Conservation (phyloP, 805 yeast genomes). For the Nakazawaea pomicola region DNA sequence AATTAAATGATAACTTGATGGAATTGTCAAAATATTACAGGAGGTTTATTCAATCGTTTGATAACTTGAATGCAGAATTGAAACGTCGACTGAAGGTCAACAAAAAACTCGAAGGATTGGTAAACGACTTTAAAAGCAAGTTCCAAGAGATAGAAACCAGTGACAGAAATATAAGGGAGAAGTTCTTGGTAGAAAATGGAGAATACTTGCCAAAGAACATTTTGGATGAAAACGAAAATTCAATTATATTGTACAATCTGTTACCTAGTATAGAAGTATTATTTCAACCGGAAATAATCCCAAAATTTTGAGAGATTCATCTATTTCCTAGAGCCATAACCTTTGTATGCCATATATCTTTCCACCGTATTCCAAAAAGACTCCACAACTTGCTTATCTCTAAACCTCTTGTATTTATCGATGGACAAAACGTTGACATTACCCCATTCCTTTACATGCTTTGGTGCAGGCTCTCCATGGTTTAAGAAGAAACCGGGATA, state of each 20-base stretch:
- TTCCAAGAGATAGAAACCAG: conserved; percentile 34
- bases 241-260: conserved; percentile 12
- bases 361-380: conserved; percentile 84
- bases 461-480: conserved; percentile 76
- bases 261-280: conserved; percentile 12
- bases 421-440: conserved; percentile 74
- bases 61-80: conserved; percentile 46
- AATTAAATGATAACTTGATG: conserved; percentile 5
- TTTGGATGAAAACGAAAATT: conserved; percentile 15
- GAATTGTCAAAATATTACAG: conserved; percentile 44
- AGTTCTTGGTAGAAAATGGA: conserved; percentile 44
- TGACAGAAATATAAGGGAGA: conserved; percentile 37
- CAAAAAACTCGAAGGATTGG: conserved; percentile 31
- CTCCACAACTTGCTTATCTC: conserved; percentile 83
- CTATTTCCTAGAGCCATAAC: conserved; percentile 33
- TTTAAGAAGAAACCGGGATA: conserved; percentile 76
- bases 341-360: conserved; percentile 61
- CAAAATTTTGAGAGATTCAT: conserved; percentile 4
- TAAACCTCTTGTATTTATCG: conserved; percentile 79
- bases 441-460: conserved; percentile 69
- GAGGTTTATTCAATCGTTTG: conserved; percentile 47
- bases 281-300: conserved; percentile 14
- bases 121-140: conserved; percentile 36
- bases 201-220: conserved; percentile 47
- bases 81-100: conserved; percentile 43